These are phyloP conservation scores for Moniliophthora roreri DNA, from an alignment of 1,284 basidiomycete genomes.

Conservation along the genomic window DNA sequence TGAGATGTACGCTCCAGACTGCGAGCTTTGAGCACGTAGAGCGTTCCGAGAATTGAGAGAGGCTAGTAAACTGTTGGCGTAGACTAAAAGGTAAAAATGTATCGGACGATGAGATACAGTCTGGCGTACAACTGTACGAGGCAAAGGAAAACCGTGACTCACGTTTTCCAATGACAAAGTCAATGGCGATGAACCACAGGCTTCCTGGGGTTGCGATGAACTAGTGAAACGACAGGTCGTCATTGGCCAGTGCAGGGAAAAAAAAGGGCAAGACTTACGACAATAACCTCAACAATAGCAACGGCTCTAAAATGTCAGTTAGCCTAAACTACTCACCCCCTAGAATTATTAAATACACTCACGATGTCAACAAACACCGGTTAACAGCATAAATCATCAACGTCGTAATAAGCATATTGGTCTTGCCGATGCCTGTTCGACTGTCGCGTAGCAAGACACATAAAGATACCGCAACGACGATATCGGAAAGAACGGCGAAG, in stretches of 20 bases:
- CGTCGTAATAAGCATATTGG: constrained; percentile 31
- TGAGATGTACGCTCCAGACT: background rate
- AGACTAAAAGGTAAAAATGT: constrained; percentile 24
- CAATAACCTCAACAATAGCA: constrained; percentile 35
- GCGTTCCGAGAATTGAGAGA: constrained; percentile 33
- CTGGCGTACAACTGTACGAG: too few species aligned
- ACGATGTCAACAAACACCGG: constrained; percentile 39
- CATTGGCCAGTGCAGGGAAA: background rate
- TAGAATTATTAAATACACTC: constrained; percentile 9
- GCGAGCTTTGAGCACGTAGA: constrained; percentile 12
- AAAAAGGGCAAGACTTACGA: constrained; percentile 24
- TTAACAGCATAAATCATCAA: constrained; percentile 40
- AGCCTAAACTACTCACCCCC: background rate
- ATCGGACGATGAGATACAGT: background rate
- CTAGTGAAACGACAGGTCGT: constrained; percentile 15
- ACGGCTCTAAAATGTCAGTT: constrained; percentile 24
- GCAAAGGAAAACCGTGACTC: constrained; percentile 10
- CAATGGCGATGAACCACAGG: constrained; percentile 38
- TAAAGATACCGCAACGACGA: constrained; percentile 33
- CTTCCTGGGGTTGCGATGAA: constrained; percentile 31
- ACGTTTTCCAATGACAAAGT: constrained; percentile 40
- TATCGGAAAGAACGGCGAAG: constrained; percentile 37
- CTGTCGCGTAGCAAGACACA: constrained; percentile 35
- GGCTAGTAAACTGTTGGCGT: constrained; percentile 39
- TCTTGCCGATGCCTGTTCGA: constrained; percentile 32